Evolutionary conservation across 768 basidiomycete species (phyloP).

Genomic region (Austroboletus eburneus): DNA sequence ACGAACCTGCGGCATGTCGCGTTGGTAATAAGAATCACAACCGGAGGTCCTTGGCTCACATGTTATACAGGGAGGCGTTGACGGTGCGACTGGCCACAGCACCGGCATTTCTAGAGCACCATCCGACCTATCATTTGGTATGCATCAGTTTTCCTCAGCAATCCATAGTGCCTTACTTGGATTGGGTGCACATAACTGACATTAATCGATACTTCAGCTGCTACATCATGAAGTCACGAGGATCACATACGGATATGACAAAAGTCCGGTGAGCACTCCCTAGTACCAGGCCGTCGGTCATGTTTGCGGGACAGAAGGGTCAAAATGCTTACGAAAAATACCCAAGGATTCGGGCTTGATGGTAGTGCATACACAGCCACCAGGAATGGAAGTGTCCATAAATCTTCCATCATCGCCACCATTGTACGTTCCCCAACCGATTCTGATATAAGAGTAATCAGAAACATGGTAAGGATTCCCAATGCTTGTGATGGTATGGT

Average conservation of each 20-base stretch:
- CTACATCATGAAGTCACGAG: fast-evolving
- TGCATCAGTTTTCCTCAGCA: not conserved
- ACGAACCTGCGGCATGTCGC: conserved; percentile 30
- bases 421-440: conserved; percentile 48
- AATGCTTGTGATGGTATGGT: conserved; percentile 52
- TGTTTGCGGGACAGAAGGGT: not conserved
- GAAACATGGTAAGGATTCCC: conserved; percentile 50
- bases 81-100: conserved; percentile 58
- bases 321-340: conserved; percentile 41
- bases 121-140: conserved; percentile 36
- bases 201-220: not conserved
- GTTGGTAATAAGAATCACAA: not conserved
- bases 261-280: conserved; percentile 41
- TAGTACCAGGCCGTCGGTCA: conserved; percentile 9
- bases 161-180: conserved; percentile 26
- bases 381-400: conserved; percentile 62
- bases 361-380: conserved; percentile 51
- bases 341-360: conserved; percentile 46
- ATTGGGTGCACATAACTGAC: conserved; percentile 46
- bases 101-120: conserved; percentile 59
- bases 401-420: conserved; percentile 48
- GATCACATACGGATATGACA: conserved; percentile 41
- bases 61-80: conserved; percentile 57
- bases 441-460: conserved; percentile 49
- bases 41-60: conserved; percentile 25